Evolutionary conservation across 78 protist species (phyloP).

Genomic region (Chrysochromulina parva): DNA sequence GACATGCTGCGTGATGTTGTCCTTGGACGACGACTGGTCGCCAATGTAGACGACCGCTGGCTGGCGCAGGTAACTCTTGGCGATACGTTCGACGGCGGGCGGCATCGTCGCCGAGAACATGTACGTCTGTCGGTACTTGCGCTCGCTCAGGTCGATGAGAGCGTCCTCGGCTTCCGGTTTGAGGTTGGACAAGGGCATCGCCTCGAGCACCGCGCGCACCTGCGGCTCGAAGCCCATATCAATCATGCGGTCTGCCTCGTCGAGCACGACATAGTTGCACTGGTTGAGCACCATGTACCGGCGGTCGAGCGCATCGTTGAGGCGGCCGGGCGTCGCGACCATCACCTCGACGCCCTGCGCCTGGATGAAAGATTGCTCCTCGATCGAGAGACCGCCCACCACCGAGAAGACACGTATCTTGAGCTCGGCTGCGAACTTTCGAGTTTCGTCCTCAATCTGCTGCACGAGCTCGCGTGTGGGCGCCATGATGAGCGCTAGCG

Average conservation of each 20-base stretch:
- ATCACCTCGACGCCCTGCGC: conserved; percentile 59
- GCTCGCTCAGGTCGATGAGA: neutral
- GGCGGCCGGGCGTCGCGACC: conserved; percentile 98
- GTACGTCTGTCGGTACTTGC: conserved; percentile 84
- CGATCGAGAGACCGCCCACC: conserved; percentile 29
- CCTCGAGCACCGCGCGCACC: conserved; percentile 11
- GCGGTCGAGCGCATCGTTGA: conserved; percentile 88
- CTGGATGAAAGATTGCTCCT: neutral
- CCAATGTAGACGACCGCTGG: neutral
- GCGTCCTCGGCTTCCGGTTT: conserved; percentile 6
- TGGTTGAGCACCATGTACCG: conserved; percentile 74
- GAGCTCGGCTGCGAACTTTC: conserved; percentile 27
- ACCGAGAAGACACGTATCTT: conserved; percentile 7
- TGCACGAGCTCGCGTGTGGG: conserved; percentile 98
- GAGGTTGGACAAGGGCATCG: conserved; percentile 37
- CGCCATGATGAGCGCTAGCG: conserved; percentile 89
- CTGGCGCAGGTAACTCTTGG: neutral
- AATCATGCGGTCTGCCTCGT: conserved; percentile 97
- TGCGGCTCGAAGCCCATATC: conserved; percentile 97
- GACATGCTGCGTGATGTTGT: conserved; percentile 77
- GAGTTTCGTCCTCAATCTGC: conserved; percentile 80
- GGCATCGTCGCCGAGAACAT: conserved; percentile 62
- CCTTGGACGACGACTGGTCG: conserved; percentile 85
- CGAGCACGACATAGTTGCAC: conserved; percentile 81
- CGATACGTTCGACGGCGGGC: conserved; percentile 29